Percentiles rank a stretch among this genome's conserved stretches.
phyloP scores from a whole-genome alignment of 441 rosid genomes.

The Eruca vesicaria region DNA sequence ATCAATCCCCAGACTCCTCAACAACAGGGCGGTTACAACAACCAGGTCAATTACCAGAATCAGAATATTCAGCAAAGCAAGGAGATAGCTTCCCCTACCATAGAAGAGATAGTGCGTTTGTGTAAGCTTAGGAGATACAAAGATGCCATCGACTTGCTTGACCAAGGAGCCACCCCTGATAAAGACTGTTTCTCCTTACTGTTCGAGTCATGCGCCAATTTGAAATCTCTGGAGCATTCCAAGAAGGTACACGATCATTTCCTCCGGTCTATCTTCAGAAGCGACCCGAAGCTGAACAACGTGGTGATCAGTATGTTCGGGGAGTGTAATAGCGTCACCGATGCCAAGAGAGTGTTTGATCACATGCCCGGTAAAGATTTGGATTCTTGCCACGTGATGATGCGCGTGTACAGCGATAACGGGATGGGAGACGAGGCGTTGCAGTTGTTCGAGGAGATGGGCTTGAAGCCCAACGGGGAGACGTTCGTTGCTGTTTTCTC shows the following conservation, averaged over 20 bases:
- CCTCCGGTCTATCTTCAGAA: constrained; percentile 60
- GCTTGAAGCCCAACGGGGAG: constrained; percentile 61
- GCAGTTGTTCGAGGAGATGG: constrained; percentile 80
- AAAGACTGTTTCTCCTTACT: constrained; percentile 50
- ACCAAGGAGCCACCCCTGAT: constrained; percentile 68
- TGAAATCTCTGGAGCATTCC: constrained; percentile 62
- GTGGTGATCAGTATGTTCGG: constrained; percentile 31
- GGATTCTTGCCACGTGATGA: constrained; percentile 85
- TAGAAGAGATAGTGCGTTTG: constrained; percentile 39
- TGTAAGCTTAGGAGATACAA: constrained; percentile 64
- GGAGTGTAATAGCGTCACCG: constrained; percentile 62
- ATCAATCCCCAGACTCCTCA: background rate
- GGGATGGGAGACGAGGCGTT: constrained; percentile 83
- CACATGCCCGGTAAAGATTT: constrained; percentile 73
- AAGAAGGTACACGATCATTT: constrained; percentile 85
- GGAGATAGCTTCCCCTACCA: too few relatives aligned
- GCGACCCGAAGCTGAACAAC: constrained; percentile 43
- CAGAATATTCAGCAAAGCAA: too few relatives aligned
- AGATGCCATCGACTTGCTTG: constrained; percentile 75
- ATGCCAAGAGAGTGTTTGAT: constrained; percentile 82
- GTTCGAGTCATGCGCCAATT: constrained; percentile 51
- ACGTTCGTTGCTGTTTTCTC: constrained; percentile 57
- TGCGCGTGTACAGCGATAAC: constrained; percentile 65
- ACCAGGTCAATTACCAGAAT: too few relatives aligned
- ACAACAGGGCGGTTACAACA: too few relatives aligned